Percentiles rank a stretch among this genome's conserved stretches.
Conservation (phyloP, 805 yeast genomes). For the Starmerella stigmatis region DNA sequence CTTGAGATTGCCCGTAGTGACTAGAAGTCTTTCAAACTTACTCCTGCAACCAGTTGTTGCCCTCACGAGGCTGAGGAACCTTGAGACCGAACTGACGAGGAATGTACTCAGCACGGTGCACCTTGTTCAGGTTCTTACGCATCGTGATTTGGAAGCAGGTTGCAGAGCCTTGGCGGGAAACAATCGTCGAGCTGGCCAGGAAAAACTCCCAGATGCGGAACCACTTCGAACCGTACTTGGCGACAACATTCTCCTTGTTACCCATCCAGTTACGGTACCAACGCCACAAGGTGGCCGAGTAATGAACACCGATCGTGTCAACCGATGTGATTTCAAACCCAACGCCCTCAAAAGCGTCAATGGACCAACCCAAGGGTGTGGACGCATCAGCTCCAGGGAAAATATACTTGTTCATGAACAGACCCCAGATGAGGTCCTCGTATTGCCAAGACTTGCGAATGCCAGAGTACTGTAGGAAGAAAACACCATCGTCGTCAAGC, state of each 20-base stretch:
- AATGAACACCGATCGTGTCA: slow-evolving; percentile 87
- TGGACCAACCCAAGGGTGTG: slow-evolving; percentile 79
- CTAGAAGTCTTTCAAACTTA: no score
- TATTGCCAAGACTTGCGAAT: slow-evolving; percentile 88
- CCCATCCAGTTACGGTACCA: slow-evolving; percentile 94
- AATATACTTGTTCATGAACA: slow-evolving; percentile 90
- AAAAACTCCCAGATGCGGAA: slow-evolving; percentile 89
- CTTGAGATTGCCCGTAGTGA: no score
- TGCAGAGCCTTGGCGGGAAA: slow-evolving; percentile 88
- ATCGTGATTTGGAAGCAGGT: slow-evolving; percentile 82
- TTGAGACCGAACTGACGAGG: slow-evolving; percentile 67
- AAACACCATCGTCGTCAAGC: slow-evolving; percentile 84
- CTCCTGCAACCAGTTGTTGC: slow-evolving; percentile 29
- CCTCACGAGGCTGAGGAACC: slow-evolving; percentile 31
- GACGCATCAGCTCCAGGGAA: slow-evolving; percentile 98
- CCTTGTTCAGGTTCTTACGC: slow-evolving; percentile 79
- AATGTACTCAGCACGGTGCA: slow-evolving; percentile 71
- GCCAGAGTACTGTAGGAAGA: slow-evolving; percentile 82
- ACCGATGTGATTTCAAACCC: slow-evolving; percentile 77
- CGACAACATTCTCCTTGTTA: slow-evolving; percentile 62
- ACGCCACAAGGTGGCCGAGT: slow-evolving; percentile 82
- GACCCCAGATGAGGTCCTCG: slow-evolving; percentile 88
- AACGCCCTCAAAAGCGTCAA: slow-evolving; percentile 62
- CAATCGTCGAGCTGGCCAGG: slow-evolving; percentile 69
- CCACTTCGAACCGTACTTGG: slow-evolving; percentile 83